A percentile compares a stretch with the other conserved stretches of the same genome.
These are phyloP conservation scores for Primulina huaijiensis DNA, from an alignment of 257 asterid species.

Conservation along the genomic window DNA sequence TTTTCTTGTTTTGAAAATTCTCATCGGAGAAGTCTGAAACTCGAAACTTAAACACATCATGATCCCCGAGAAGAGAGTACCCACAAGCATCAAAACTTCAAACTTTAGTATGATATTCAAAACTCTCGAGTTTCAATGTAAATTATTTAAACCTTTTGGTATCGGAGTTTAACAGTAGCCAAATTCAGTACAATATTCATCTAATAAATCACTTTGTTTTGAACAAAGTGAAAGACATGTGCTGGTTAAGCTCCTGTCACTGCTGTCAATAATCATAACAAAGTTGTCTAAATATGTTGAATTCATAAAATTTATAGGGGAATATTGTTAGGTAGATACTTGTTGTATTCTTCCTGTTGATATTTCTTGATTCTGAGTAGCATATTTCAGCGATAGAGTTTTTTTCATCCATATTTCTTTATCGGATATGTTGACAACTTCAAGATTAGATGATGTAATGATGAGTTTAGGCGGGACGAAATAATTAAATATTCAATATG, in stretches of 20 bases:
- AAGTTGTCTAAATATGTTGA: conserved; percentile 28
- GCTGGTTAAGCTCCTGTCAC: conserved; percentile 14
- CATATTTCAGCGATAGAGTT: conserved; percentile 1
- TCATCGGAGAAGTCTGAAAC: not conserved
- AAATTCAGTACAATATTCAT: conserved; percentile 23
- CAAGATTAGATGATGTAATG: not conserved
- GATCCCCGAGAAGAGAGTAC: conserved; percentile 25
- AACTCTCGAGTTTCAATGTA: not conserved
- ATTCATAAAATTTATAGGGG: conserved; percentile 15
- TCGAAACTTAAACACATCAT: conserved; percentile 9
- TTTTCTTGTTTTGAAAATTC: conserved; percentile 4
- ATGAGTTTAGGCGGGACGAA: not conserved
- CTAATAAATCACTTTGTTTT: not conserved
- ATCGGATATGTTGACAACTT: conserved; percentile 1
- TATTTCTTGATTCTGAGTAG: not conserved
- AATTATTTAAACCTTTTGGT: conserved; percentile 20
- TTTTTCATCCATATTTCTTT: not conserved
- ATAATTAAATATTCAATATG: too few relatives aligned
- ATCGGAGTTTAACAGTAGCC: conserved; percentile 28
- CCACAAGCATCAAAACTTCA: conserved; percentile 20
- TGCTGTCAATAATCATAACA: not conserved
- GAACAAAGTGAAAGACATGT: conserved; percentile 23
- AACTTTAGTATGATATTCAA: not conserved
- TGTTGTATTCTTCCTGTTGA: not conserved
- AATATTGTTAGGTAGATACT: not conserved